These are phyloP conservation scores for Hippophae gyantsensis DNA, from an alignment of 306 rosid species.

Conservation along the genomic window DNA sequence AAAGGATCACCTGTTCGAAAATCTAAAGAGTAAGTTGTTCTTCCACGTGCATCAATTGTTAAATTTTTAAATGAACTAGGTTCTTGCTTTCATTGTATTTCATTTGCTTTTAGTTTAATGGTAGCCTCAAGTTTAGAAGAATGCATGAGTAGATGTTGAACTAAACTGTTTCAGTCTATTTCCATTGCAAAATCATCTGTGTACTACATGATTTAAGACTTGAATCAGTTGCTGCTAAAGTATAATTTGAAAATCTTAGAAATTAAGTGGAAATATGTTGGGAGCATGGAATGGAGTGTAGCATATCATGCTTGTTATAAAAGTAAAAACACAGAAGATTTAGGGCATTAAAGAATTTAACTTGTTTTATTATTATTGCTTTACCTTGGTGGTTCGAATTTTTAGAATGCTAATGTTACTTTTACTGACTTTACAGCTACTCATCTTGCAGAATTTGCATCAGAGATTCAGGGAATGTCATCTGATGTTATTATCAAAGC, in stretches of 20 bases:
- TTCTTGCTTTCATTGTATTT: neutral
- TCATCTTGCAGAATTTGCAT: slow-evolving; percentile 64
- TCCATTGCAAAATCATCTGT: neutral
- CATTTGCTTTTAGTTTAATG: neutral
- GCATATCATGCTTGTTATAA: neutral
- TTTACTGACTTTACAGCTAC: slow-evolving; percentile 43
- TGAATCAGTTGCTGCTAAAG: too few relatives aligned
- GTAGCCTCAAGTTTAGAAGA: too few relatives aligned
- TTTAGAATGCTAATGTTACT: slow-evolving; percentile 27
- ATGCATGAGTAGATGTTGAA: too few relatives aligned
- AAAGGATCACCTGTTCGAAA: slow-evolving; percentile 49
- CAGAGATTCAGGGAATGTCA: slow-evolving; percentile 71
- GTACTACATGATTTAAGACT: neutral
- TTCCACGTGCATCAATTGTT: slow-evolving; percentile 7
- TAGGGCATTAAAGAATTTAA: too few relatives aligned
- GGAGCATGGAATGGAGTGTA: neutral
- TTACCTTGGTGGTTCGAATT: neutral
- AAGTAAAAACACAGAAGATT: too few relatives aligned
- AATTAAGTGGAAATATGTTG: neutral
- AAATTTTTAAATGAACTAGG: neutral
- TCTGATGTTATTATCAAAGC: slow-evolving; percentile 73
- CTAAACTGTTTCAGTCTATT: neutral
- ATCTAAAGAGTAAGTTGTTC: slow-evolving; percentile 59
- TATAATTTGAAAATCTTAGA: neutral
- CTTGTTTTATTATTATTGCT: neutral